Conservation (phyloP, 164 flowering plant genomes). For the Buxus sempervirens region DNA sequence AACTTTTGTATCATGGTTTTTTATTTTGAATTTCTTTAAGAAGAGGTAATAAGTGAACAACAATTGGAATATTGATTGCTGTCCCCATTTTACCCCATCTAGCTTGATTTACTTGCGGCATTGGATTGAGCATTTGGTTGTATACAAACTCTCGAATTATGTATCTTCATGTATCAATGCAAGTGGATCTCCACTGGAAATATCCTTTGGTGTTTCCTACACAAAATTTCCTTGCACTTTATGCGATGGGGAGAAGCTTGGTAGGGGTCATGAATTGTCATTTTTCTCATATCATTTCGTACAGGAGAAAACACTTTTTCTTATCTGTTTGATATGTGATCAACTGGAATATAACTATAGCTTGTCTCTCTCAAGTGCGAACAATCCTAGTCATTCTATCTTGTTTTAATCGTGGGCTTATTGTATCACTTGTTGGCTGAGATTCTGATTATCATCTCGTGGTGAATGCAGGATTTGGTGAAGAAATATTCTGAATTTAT, state of each 20-base stretch:
- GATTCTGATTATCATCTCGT: not conserved
- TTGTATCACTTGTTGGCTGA: not conserved
- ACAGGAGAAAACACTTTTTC: no score
- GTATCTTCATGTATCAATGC: not conserved
- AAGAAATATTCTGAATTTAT: conserved; percentile 94
- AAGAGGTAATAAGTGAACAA: not conserved
- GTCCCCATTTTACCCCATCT: not conserved
- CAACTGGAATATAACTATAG: not conserved
- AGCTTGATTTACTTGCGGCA: not conserved
- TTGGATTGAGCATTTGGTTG: not conserved
- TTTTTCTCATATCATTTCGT: not conserved
- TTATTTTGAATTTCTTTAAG: not conserved
- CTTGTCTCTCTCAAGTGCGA: not conserved
- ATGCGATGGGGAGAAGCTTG: not conserved
- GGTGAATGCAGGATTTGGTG: conserved; percentile 68
- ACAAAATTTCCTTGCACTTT: not conserved
- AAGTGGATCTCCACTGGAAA: not conserved
- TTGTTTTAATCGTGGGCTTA: not conserved
- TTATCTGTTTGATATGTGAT: not conserved
- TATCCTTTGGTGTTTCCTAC: not conserved
- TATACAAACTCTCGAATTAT: not conserved
- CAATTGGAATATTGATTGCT: not conserved
- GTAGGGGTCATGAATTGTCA: no score
- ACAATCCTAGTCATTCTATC: not conserved
- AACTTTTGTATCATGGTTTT: not conserved